A percentile compares a stretch with the other conserved stretches of the same genome.
Conservation (phyloP, 768 basidiomycete species). For the Russula virescens region DNA sequence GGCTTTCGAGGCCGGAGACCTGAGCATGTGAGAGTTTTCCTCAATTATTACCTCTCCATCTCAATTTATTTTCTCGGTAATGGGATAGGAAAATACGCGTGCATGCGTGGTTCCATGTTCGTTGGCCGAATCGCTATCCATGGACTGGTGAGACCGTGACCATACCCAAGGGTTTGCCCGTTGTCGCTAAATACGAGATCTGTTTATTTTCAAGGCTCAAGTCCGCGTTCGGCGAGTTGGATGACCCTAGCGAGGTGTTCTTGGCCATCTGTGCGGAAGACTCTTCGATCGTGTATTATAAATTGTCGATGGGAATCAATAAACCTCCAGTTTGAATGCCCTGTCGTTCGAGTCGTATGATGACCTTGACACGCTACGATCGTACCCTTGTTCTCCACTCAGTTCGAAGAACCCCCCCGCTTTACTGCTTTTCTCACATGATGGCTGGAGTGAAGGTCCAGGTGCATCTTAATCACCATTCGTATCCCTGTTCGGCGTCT, state of each 20-base stretch:
- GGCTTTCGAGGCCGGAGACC: conserved; percentile 19
- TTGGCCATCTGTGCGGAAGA: conserved; percentile 21
- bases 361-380: no score
- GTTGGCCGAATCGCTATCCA: conserved; percentile 14
- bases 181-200: no score
- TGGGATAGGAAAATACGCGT: neutral
- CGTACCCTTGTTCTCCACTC: no score
- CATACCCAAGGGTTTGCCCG: neutral
- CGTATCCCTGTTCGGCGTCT: no score
- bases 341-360: no score
- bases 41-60: neutral
- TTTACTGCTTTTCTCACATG: no score
- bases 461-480: no score
- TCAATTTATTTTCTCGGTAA: neutral
- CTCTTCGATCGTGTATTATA: conserved; percentile 24
- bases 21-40: conserved; percentile 6
- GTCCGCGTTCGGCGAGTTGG: conserved; percentile 12
- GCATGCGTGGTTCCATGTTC: conserved; percentile 15
- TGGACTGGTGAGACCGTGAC: conserved; percentile 17
- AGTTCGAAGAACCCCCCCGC: no score
- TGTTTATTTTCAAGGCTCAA: conserved; percentile 5
- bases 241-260: conserved; percentile 13
- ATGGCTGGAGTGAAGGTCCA: no score
- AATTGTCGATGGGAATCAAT: conserved; percentile 13
- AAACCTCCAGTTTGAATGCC: conserved; percentile 10